Base-by-base conservation (phyloP, 2,329 filamentous ascomycete species). In the Arthrobotrys pseudoclavata region DNA sequence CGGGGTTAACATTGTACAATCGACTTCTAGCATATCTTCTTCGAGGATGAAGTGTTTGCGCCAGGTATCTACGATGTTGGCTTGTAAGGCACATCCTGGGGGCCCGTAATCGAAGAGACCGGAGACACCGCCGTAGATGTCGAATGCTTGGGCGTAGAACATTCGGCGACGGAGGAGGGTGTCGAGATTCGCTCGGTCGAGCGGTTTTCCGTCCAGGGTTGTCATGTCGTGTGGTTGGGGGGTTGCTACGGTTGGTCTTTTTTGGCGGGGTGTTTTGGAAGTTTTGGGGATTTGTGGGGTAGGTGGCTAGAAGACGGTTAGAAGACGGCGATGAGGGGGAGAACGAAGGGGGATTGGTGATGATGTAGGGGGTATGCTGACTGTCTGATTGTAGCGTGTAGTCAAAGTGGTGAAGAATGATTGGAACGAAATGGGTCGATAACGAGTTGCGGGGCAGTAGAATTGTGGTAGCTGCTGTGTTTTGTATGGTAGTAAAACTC, bases 111-210 rank as follows among this genome's bases (percentile, higher is more conserved):
- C 94, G 86, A 93, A 97, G 74, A 97, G 91, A 82, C 94, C 94
- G 80, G 90, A 91, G 74, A 96, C 91, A 83, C 93, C 93, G 81
- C 92, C 92, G 83, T 98, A 98, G 82, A 97, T 95, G 85, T 98
- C 96, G 85, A 97, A 98, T 69, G 94, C 91, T 67, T 94, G 94
- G 79, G 94, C 97, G 86, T 96, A 97, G 87, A 98, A 98, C 86
- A 95, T 87, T 84, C 94, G 92, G 80, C 94, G 91, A 81, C 92
- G 90, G 82, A 98, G 90, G 83, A 98, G 89, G 79, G 90, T 91
- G 83, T 98, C 96, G 83, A 98, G 89, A 71, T 89, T 86, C 76
- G 88, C 86, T 82, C 93, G 90, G 85, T 98, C 94, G 82, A 99
- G 91, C 85, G 92, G 90, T 87, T 97, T 91, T 82, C 95, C 96